phyloP scores from a whole-genome alignment of 2,329 filamentous ascomycete species.

The Fusarium sp. region DNA sequence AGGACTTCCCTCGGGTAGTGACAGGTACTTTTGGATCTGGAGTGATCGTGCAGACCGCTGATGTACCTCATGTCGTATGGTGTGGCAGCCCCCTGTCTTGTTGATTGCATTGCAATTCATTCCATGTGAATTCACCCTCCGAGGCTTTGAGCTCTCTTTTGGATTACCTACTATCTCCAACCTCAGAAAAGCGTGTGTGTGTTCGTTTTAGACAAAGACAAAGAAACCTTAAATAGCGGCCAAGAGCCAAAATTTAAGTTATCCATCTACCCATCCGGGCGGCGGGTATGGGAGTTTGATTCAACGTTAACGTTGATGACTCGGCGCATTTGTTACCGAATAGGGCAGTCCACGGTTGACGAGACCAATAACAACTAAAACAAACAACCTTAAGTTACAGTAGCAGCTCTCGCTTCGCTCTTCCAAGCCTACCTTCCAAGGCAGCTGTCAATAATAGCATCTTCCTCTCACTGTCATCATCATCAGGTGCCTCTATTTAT shows the following conservation, averaged over 20 bases:
- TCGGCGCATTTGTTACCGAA: conserved; percentile 30
- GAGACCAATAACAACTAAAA: conserved; percentile 14
- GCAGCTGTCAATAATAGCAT: background rate
- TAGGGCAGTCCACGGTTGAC: conserved; percentile 18
- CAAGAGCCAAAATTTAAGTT: background rate
- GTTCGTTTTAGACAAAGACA: background rate
- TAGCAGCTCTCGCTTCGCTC: background rate
- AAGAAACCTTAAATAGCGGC: background rate
- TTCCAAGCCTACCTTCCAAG: background rate
- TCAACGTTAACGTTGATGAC: background rate
- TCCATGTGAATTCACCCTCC: background rate
- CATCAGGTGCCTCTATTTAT: background rate
- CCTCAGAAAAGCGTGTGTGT: background rate
- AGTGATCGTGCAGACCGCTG: background rate
- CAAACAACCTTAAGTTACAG: conserved; percentile 12
- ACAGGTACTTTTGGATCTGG: conserved; percentile 10
- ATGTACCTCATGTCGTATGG: conserved; percentile 10
- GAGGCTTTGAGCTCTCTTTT: background rate
- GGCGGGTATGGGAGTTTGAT: background rate
- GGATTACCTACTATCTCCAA: background rate
- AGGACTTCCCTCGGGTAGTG: conserved; percentile 15
- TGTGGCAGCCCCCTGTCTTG: conserved; percentile 13
- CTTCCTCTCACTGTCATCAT: background rate
- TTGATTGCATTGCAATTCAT: background rate
- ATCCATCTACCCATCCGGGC: no score